These are phyloP conservation scores for Bryopsis sp. DNA, from an alignment of 139 green algal species.

Conservation along the genomic window DNA sequence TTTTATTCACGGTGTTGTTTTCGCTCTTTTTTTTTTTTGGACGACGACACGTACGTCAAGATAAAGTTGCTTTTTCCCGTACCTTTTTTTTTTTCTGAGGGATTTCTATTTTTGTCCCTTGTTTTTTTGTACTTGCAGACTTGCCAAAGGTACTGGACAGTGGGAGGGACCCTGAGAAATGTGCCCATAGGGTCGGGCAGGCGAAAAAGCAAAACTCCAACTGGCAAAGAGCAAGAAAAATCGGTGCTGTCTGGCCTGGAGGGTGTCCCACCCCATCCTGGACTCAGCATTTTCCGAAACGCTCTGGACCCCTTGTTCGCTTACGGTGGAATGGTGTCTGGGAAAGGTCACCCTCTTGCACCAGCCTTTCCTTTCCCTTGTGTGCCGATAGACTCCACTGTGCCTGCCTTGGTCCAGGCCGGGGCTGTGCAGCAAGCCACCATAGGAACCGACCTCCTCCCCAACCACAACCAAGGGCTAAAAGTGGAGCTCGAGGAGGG, in stretches of 20 bases:
- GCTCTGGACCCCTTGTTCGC: not conserved
- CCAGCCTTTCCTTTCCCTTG: too few relatives aligned
- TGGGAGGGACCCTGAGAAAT: constrained; percentile 80
- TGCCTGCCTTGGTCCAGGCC: too few relatives aligned
- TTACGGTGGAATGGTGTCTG: not conserved
- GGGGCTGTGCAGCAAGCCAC: not conserved
- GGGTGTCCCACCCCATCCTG: not conserved
- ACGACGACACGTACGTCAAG: not conserved
- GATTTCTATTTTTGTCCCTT: too few relatives aligned
- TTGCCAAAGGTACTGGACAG: constrained; percentile 90
- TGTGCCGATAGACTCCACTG: not conserved
- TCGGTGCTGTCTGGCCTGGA: not conserved
- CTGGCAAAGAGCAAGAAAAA: not conserved
- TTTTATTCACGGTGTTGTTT: constrained; percentile 5
- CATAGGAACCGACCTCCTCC: not conserved
- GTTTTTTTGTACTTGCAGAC: too few relatives aligned
- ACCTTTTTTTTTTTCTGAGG: too few relatives aligned
- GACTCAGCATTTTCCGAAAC: not conserved
- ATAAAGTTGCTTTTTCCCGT: constrained; percentile 4
- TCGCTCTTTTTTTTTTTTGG: not conserved
- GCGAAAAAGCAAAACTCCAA: constrained; percentile 54
- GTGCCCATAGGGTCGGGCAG: constrained; percentile 71
- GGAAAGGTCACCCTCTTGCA: not conserved
- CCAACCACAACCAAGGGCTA: not conserved
- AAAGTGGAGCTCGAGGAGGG: not conserved